phyloP scores from a whole-genome alignment of 495 filamentous ascomycete species.

The Daldinia bambusicola region DNA sequence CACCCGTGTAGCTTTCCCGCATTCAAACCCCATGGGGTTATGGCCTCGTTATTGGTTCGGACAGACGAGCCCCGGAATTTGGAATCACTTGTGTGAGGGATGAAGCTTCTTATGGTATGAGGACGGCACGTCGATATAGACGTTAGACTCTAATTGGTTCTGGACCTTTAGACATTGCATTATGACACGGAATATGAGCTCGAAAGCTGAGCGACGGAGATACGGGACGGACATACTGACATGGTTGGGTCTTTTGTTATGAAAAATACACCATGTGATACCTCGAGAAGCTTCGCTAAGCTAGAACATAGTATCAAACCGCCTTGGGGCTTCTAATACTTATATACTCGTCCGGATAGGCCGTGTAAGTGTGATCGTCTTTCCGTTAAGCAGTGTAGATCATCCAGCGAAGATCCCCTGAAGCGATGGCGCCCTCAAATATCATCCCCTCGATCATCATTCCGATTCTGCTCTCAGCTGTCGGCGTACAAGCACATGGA shows the following conservation, averaged over 20 bases:
- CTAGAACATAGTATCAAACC: not conserved
- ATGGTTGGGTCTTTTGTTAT: conserved; percentile 19
- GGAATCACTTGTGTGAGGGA: conserved; percentile 3
- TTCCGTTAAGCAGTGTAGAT: conserved; percentile 22
- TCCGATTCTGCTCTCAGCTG: conserved; percentile 36
- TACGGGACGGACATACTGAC: not conserved
- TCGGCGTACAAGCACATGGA: conserved; percentile 40
- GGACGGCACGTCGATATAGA: conserved; percentile 13
- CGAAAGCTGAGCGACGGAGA: conserved; percentile 17
- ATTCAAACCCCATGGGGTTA: conserved; percentile 33
- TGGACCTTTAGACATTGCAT: conserved; percentile 13
- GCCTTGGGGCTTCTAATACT: conserved; percentile 1
- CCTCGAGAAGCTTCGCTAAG: conserved; percentile 23
- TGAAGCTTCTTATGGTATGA: not conserved
- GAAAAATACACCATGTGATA: conserved; percentile 15
- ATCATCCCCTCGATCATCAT: conserved; percentile 29
- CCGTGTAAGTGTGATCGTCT: conserved; percentile 7
- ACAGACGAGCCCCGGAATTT: conserved; percentile 21
- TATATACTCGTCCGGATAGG: conserved; percentile 22
- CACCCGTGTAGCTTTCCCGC: not conserved
- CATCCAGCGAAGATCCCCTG: conserved; percentile 18
- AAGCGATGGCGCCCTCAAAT: conserved; percentile 32
- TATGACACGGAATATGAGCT: conserved; percentile 12
- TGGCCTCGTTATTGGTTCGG: conserved; percentile 16
- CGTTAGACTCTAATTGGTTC: conserved; percentile 9